These are phyloP conservation scores for Neopestalotiopsis sp. DNA, from an alignment of 2,329 filamentous ascomycete species.

Conservation along the genomic window DNA sequence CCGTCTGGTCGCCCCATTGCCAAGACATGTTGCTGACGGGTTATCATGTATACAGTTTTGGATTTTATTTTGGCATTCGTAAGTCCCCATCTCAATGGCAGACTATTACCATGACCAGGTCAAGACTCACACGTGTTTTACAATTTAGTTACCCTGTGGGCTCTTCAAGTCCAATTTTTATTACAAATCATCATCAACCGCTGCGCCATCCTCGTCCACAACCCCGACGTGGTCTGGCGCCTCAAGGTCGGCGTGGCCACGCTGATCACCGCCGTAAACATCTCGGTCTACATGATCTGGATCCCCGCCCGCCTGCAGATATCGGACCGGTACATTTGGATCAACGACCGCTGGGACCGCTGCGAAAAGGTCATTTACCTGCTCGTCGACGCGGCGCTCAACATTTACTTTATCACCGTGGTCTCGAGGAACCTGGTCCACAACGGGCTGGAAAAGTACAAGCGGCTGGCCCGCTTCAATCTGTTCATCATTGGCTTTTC, in stretches of 20 bases:
- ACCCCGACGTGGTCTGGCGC: slow-evolving; percentile 38
- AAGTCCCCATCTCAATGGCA: not conserved
- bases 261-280: slow-evolving; percentile 54
- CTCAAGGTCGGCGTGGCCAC: slow-evolving; percentile 51
- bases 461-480: slow-evolving; percentile 31
- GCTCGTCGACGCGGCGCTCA: slow-evolving; percentile 10
- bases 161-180: slow-evolving; percentile 51
- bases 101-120: slow-evolving; percentile 4
- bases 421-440: slow-evolving; percentile 19
- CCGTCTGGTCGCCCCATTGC: no score
- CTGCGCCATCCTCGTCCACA: slow-evolving; percentile 49
- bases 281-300: slow-evolving; percentile 59
- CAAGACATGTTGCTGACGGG: not conserved
- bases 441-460: slow-evolving; percentile 5
- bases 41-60: slow-evolving; percentile 7
- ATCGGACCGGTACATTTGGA: slow-evolving; percentile 41
- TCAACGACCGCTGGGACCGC: slow-evolving; percentile 12
- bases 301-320: slow-evolving; percentile 54
- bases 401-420: slow-evolving; percentile 10
- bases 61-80: slow-evolving; percentile 18
- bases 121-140: slow-evolving; percentile 25
- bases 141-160: not conserved
- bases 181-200: slow-evolving; percentile 62
- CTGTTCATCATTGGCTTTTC: slow-evolving; percentile 49
- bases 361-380: slow-evolving; percentile 10